These are phyloP conservation scores for Mycosarcoma maydis DNA, from an alignment of 1,284 basidiomycete species.

Conservation along the genomic window DNA sequence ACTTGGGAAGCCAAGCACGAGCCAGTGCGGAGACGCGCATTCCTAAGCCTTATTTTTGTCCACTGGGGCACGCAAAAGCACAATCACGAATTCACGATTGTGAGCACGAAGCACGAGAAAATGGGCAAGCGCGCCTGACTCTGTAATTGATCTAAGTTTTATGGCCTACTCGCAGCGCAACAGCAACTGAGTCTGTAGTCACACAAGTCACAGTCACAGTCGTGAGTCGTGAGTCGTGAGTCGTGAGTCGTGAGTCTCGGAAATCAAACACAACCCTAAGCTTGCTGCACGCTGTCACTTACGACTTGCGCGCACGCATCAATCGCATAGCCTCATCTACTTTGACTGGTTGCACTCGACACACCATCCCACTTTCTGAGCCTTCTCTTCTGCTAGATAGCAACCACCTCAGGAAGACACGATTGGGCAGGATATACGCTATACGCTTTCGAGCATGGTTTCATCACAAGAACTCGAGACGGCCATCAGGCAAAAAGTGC, in stretches of 20 bases:
- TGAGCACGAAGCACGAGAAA: background rate
- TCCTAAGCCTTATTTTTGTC: background rate
- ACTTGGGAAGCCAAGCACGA: conserved; percentile 2
- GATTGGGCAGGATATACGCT: too few relatives aligned
- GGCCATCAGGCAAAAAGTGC: conserved; percentile 62
- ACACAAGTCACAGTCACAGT: too few relatives aligned
- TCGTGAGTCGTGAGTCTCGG: too few relatives aligned
- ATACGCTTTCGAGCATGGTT: conserved; percentile 50
- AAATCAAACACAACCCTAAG: too few relatives aligned
- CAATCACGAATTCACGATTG: background rate
- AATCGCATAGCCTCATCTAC: background rate
- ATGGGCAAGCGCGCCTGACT: background rate
- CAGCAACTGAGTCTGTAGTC: background rate
- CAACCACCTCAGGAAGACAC: too few relatives aligned
- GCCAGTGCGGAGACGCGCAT: background rate
- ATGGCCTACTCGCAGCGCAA: background rate
- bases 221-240: too few relatives aligned
- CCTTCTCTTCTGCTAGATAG: background rate
- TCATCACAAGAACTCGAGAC: conserved; percentile 62
- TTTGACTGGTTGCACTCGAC: background rate
- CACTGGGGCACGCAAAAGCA: background rate
- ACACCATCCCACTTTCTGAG: conserved; percentile 1
- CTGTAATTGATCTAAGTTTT: background rate
- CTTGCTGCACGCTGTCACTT: too few relatives aligned
- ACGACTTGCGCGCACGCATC: background rate